Conservation (phyloP, 352 stramenopile species). For the Phytophthora pinifolia region DNA sequence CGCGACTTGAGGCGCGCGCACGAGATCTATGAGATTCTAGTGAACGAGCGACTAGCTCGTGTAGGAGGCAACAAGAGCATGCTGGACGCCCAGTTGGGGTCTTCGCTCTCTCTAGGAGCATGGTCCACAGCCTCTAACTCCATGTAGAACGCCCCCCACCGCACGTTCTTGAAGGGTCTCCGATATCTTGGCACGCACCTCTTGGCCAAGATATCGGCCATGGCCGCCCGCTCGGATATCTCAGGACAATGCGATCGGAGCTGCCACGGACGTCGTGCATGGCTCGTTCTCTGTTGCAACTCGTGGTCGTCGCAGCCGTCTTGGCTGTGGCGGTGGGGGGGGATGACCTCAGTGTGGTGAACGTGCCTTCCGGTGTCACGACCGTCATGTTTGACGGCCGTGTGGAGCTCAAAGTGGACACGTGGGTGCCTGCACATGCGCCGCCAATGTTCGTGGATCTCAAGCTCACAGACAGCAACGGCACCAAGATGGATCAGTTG, state of each 20-base stretch:
- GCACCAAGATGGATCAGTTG: slow-evolving; percentile 32
- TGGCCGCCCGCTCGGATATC: background rate
- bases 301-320: background rate
- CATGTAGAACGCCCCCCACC: slow-evolving; percentile 6
- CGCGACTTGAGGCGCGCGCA: slow-evolving; percentile 34
- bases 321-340: slow-evolving; percentile 1
- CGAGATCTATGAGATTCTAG: slow-evolving; percentile 37
- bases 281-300: slow-evolving; percentile 1
- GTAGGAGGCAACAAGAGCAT: slow-evolving; percentile 15
- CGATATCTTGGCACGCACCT: slow-evolving; percentile 3
- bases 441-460: slow-evolving; percentile 51
- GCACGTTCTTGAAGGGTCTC: slow-evolving; percentile 24
- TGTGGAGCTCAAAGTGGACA: slow-evolving; percentile 46
- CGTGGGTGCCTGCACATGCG: slow-evolving; percentile 35
- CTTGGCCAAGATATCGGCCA: slow-evolving; percentile 10
- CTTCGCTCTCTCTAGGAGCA: background rate
- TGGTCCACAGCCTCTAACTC: background rate
- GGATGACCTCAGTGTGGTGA: slow-evolving; percentile 32
- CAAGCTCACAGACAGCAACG: slow-evolving; percentile 41
- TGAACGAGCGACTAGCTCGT: slow-evolving; percentile 30
- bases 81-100: slow-evolving; percentile 12
- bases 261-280: slow-evolving; percentile 6
- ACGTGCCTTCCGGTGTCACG: slow-evolving; percentile 57
- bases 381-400: slow-evolving; percentile 40
- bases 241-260: slow-evolving; percentile 7